Conservation (phyloP, 306 rosid species). For the Castanea mollissima region DNA sequence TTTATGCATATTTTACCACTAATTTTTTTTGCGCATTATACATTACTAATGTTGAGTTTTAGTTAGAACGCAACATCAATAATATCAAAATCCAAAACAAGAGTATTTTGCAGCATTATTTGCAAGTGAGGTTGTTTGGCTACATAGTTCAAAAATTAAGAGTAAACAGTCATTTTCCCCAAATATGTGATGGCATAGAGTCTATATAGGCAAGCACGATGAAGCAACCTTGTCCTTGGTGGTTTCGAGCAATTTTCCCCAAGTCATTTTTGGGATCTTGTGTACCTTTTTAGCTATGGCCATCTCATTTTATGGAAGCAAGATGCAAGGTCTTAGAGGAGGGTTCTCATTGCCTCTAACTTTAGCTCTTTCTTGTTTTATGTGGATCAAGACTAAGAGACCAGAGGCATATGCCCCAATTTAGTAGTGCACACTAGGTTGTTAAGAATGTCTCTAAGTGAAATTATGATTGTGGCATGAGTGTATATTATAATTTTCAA, state of each 20-base stretch:
- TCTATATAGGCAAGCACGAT: conserved; percentile 37
- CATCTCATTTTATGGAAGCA: conserved; percentile 34
- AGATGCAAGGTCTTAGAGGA: conserved; percentile 39
- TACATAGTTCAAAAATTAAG: background rate
- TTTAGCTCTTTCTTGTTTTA: conserved; percentile 45
- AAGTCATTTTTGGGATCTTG: conserved; percentile 26
- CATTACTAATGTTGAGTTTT: too few species aligned
- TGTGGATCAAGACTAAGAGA: conserved; percentile 31
- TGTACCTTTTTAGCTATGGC: conserved; percentile 29
- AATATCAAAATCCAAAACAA: too few species aligned
- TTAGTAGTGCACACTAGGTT: conserved; percentile 14
- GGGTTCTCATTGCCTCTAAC: conserved; percentile 55
- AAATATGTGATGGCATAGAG: conserved; percentile 43
- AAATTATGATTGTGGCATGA: too few species aligned
- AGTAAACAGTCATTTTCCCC: conserved; percentile 32
- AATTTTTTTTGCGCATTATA: too few species aligned
- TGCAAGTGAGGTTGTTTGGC: too few species aligned
- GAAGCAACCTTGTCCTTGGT: conserved; percentile 49
- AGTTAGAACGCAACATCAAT: too few species aligned
- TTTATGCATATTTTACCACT: too few species aligned
- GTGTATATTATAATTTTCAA: background rate
- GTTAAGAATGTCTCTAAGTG: conserved; percentile 31
- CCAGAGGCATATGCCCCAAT: too few species aligned
- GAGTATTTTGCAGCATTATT: too few species aligned
- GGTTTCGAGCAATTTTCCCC: conserved; percentile 25